Percentiles rank a stretch among this genome's conserved stretches.
phyloP scores from a whole-genome alignment of 208 protist genomes.

The Wallacemonas sp. region DNA sequence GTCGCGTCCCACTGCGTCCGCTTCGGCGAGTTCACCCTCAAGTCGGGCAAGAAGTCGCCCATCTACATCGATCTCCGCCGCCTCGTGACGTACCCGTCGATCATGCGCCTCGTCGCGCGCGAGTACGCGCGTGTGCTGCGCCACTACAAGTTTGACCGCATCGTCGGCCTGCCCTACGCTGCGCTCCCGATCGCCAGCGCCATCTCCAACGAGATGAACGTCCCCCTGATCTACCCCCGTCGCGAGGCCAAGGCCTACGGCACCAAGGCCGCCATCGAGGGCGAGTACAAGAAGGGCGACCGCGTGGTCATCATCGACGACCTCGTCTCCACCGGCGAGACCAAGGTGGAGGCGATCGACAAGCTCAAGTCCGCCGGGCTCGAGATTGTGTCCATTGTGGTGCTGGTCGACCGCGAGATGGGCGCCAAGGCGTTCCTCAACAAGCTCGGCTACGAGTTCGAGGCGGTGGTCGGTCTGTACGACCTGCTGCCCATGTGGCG shows the following conservation, averaged over 20 bases:
- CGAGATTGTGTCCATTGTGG: conserved; percentile 89
- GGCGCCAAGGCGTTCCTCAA: conserved; percentile 88
- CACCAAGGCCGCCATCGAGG: conserved; percentile 95
- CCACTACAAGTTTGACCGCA: conserved; percentile 73
- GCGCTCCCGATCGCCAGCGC: conserved; percentile 94
- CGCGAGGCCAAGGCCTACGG: conserved; percentile 95
- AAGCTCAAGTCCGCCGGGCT: conserved; percentile 84
- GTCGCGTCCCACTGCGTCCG: conserved; percentile 87
- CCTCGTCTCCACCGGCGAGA: conserved; percentile 94
- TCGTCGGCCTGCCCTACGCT: conserved; percentile 94
- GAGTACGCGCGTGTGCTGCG: conserved; percentile 76
- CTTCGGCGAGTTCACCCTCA: conserved; percentile 96
- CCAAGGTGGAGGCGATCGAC: conserved; percentile 94
- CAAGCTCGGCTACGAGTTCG: conserved; percentile 83
- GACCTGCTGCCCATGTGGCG: conserved; percentile 80
- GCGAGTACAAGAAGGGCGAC: conserved; percentile 91
- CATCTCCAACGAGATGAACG: conserved; percentile 90
- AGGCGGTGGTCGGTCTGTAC: conserved; percentile 79
- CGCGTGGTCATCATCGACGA: conserved; percentile 95
- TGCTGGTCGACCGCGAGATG: conserved; percentile 96
- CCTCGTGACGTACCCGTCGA: conserved; percentile 84
- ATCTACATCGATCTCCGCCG: conserved; percentile 97
- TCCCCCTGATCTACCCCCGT: conserved; percentile 90
- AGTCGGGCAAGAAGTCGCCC: conserved; percentile 94
- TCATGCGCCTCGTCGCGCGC: conserved; percentile 79